These are phyloP conservation scores for Erodium moschatum DNA, from an alignment of 441 rosid genomes.

Conservation along the genomic window DNA sequence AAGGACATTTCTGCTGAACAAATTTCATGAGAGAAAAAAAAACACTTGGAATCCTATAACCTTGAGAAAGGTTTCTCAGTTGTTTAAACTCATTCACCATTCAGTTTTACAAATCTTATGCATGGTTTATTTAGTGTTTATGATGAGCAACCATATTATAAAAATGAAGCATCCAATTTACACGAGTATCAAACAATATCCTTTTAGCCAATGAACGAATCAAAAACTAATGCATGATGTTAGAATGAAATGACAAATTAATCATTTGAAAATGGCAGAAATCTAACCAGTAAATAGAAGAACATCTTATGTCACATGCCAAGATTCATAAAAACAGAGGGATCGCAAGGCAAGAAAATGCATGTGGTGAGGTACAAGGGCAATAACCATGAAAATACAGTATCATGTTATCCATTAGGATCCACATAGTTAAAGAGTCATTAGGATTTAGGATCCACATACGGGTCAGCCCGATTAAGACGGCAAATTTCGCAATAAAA, in stretches of 20 bases:
- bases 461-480: slow-evolving; percentile 94
- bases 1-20: not conserved
- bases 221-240: not conserved
- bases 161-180: not conserved
- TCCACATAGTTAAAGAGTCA: not conserved
- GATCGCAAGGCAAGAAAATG: not conserved
- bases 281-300: not conserved
- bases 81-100: slow-evolving; percentile 1
- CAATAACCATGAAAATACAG: not conserved
- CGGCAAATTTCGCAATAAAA: slow-evolving; percentile 92
- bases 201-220: not conserved
- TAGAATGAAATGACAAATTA: not conserved
- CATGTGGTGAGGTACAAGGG: not conserved
- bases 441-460: slow-evolving; percentile 24
- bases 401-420: not conserved
- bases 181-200: not conserved
- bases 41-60: not conserved
- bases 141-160: not conserved
- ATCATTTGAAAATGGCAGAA: not conserved
- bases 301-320: not conserved
- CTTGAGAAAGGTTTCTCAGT: not conserved
- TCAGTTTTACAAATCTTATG: not conserved
- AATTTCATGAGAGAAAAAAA: not conserved
- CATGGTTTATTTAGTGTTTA: not conserved
- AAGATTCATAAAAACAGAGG: not conserved